Base-by-base conservation (phyloP, 441 rosid species). In the Brassica hybrid region DNA sequence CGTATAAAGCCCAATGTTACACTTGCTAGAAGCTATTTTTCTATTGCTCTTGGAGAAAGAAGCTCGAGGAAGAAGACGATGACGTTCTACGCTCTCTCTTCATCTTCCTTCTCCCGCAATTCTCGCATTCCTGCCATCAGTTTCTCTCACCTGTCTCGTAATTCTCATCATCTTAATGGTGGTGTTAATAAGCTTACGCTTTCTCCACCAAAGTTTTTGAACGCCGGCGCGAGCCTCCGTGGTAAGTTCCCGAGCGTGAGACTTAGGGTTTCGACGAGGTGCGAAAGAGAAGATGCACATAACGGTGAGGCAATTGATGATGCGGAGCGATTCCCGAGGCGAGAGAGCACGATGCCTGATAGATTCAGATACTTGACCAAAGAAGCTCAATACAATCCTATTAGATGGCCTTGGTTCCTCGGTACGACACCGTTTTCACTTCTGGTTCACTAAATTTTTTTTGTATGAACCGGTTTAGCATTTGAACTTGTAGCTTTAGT, bases 271-370 rank as follows among this genome's bases (percentile, higher is more conserved):
- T 56, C 34, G 16, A 80, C 79, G 74, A 85, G 82, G 57, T 85
- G 84, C 12, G 82, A 73, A 56, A 80, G 76, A 66, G 84, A 79
- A 27, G 77, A 84, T 64, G 61, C 11, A 11, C 18, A 57, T 34
- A 79, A 45, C 2, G 76, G 65, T 62, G 74, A 10, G 6, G 27
- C 50, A 1, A 56, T 34, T 17, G 88, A 85, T 69, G 93, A 90
- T 34, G 86, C 80, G 19, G 91, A 88, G 71, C 75, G 30, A 59
- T 76, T 84, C 73, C 90, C 88, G 62, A 86, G 90, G 69, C 87
- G 89, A 38, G 89, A 86, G 79, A 92, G 95, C 78, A 88, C 98
- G 21, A 82, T 92, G 94, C 95, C 94, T 75, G 95, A 89, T 74
- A 86, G 95, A 81, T 92, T 94, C 78, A 86, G 91, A 81, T 80